Conservation (phyloP, 2,329 filamentous ascomycete genomes). For the Aspergillus hiratsukae region DNA sequence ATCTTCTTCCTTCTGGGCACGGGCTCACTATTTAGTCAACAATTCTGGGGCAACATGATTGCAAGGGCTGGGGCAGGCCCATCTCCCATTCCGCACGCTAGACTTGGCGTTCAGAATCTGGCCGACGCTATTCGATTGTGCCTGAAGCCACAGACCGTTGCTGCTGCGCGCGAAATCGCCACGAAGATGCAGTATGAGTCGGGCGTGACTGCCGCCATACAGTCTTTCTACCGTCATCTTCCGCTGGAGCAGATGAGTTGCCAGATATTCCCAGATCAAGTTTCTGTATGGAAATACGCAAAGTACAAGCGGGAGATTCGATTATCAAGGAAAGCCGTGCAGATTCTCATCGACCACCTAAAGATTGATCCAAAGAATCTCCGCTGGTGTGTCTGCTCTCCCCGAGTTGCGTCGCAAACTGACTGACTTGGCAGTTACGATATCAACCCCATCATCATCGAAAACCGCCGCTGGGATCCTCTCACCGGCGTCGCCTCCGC, state of each 20-base stretch:
- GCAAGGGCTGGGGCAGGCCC: constrained; percentile 48
- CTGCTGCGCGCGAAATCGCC: constrained; percentile 34
- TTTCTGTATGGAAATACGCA: constrained; percentile 26
- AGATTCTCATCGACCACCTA: constrained; percentile 21
- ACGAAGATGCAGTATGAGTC: constrained; percentile 40
- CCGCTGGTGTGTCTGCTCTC: constrained; percentile 13
- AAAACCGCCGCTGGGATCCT: constrained; percentile 34
- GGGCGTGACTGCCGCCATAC: constrained; percentile 39
- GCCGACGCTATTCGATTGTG: constrained; percentile 45
- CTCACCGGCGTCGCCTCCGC: constrained; percentile 26
- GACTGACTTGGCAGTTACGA: constrained; percentile 16
- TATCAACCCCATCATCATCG: constrained; percentile 27
- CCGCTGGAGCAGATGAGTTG: constrained; percentile 24
- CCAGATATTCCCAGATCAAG: constrained; percentile 18
- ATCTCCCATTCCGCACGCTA: constrained; percentile 44
- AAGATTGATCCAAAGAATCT: constrained; percentile 18
- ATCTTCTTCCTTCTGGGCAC: neutral
- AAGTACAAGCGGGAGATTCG: constrained; percentile 7
- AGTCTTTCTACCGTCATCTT: constrained; percentile 42
- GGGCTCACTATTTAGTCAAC: constrained; percentile 31
- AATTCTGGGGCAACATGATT: constrained; percentile 54
- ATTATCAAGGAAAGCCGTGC: constrained; percentile 22
- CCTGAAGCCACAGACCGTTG: constrained; percentile 34
- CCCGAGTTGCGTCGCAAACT: neutral
- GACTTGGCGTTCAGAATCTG: constrained; percentile 43